These are phyloP conservation scores for Verticillium zaregamsianum DNA, from an alignment of 2,329 filamentous ascomycete species.

Conservation along the genomic window DNA sequence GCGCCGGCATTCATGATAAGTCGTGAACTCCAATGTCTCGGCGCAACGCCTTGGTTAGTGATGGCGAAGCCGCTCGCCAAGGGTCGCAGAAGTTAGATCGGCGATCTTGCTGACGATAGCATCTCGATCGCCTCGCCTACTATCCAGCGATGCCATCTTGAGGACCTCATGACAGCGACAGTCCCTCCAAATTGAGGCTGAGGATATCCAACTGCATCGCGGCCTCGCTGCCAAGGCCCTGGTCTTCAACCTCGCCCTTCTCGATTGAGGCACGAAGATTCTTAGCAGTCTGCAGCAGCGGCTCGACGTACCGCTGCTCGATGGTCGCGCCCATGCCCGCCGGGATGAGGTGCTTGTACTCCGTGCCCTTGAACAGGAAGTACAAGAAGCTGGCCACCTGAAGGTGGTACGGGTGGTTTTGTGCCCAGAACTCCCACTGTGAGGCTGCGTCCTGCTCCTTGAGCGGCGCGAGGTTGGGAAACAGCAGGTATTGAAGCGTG, in stretches of 20 bases:
- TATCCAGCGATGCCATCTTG: not conserved
- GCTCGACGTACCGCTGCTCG: slow-evolving; percentile 54
- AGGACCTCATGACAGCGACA: slow-evolving; percentile 30
- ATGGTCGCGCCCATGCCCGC: slow-evolving; percentile 53
- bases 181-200: slow-evolving; percentile 34
- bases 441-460: slow-evolving; percentile 34
- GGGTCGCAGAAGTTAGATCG: not conserved
- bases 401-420: slow-evolving; percentile 50
- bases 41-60: not conserved
- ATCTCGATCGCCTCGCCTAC: not conserved
- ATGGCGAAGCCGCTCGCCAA: not conserved
- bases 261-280: slow-evolving; percentile 25
- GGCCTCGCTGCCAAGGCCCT: slow-evolving; percentile 19
- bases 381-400: slow-evolving; percentile 59
- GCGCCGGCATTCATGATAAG: not conserved
- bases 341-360: slow-evolving; percentile 46
- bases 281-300: slow-evolving; percentile 41
- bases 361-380: slow-evolving; percentile 45
- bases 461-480: slow-evolving; percentile 51
- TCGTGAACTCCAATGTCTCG: not conserved
- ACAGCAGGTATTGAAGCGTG: slow-evolving; percentile 56
- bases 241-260: slow-evolving; percentile 24
- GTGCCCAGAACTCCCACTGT: slow-evolving; percentile 43
- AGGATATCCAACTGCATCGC: slow-evolving; percentile 37
- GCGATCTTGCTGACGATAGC: not conserved